phyloP scores from a whole-genome alignment of 1,284 basidiomycete genomes.

The Sporisorium iseilematis-ciliati region DNA sequence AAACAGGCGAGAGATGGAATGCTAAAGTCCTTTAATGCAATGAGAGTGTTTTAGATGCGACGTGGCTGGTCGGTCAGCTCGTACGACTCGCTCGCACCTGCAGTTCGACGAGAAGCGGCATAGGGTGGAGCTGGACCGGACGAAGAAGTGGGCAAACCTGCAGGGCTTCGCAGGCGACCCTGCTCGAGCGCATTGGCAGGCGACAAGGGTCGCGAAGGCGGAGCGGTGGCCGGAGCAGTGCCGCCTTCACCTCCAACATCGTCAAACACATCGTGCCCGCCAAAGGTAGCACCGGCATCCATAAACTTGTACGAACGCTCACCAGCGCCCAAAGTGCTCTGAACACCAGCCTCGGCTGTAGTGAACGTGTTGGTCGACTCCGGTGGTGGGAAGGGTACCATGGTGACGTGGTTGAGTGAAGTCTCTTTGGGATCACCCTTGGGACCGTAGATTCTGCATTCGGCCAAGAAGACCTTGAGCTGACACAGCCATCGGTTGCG shows the following conservation, averaged over 20 bases:
- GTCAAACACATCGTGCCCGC: constrained; percentile 45
- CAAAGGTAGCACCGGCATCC: constrained; percentile 41
- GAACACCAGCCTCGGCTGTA: constrained; percentile 31
- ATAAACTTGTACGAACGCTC: constrained; percentile 47
- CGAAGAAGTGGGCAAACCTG: constrained; percentile 33
- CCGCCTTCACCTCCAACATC: constrained; percentile 16
- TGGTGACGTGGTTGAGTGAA: constrained; percentile 31
- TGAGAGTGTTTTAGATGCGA: constrained; percentile 12
- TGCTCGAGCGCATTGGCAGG: constrained; percentile 52
- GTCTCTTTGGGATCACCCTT: constrained; percentile 71
- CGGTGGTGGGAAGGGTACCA: constrained; percentile 44
- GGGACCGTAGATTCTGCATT: constrained; percentile 82
- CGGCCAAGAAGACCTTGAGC: constrained; percentile 79
- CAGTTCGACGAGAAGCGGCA: constrained; percentile 21
- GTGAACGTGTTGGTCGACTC: constrained; percentile 25
- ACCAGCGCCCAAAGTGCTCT: constrained; percentile 36
- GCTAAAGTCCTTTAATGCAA: too few species aligned
- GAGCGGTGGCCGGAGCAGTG: constrained; percentile 40
- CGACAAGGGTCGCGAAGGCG: constrained; percentile 42
- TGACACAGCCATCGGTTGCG: constrained; percentile 93
- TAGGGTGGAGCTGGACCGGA: constrained; percentile 36
- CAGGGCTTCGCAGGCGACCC: constrained; percentile 31
- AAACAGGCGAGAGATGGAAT: too few species aligned
- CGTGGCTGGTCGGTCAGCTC: constrained; percentile 41
- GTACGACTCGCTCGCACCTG: constrained; percentile 32